phyloP scores from a whole-genome alignment of 306 rosid species.

The Acacia melanoxylon region DNA sequence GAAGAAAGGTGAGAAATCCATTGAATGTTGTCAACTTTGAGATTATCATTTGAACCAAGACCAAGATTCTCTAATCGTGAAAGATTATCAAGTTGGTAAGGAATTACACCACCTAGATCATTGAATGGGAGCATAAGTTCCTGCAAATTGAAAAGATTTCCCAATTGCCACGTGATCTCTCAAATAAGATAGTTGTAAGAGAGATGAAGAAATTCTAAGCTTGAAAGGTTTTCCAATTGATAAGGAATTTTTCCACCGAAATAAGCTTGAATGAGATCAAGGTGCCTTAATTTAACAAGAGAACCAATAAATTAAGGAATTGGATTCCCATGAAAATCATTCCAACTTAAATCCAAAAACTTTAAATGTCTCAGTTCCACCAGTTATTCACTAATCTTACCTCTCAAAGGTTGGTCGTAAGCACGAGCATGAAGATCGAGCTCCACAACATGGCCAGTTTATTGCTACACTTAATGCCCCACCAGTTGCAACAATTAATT shows the following conservation, averaged over 20 bases:
- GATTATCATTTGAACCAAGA: not conserved
- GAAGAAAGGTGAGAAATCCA: not conserved
- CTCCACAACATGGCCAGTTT: too few relatives aligned
- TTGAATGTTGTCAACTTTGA: not conserved
- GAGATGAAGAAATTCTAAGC: not conserved
- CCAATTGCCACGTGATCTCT: not conserved
- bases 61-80: not conserved
- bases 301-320: not conserved
- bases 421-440: not conserved
- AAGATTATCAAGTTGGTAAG: not conserved
- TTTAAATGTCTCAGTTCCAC: not conserved
- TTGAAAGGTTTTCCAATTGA: not conserved
- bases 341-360: not conserved
- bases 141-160: not conserved
- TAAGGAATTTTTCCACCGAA: not conserved
- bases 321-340: not conserved
- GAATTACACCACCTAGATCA: not conserved
- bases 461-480: too few relatives aligned
- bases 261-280: not conserved
- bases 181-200: not conserved
- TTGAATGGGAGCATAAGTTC: not conserved
- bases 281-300: not conserved
- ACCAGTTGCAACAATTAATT: too few relatives aligned
- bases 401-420: not conserved
- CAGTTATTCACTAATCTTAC: not conserved